phyloP scores from a whole-genome alignment of 257 asterid species.

The Gardenia jasminoides region DNA sequence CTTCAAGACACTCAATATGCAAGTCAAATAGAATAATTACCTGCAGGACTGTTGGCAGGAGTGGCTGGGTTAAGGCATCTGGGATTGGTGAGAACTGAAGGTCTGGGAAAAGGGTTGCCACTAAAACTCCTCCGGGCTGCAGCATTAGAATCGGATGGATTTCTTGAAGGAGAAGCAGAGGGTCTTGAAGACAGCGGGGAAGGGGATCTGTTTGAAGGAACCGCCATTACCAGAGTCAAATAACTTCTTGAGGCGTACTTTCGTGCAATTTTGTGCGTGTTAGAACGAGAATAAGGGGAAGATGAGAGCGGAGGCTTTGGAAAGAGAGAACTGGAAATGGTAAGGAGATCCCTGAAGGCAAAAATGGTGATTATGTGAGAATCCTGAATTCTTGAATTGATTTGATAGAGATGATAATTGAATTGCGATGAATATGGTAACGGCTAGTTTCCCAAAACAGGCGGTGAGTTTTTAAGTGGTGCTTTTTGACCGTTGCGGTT shows the following conservation, averaged over 20 bases:
- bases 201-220: slow-evolving; percentile 59
- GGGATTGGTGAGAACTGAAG: slow-evolving; percentile 51
- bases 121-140: slow-evolving; percentile 58
- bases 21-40: slow-evolving; percentile 24
- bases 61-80: slow-evolving; percentile 56
- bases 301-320: not conserved
- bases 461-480: slow-evolving; percentile 27
- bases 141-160: slow-evolving; percentile 29
- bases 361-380: slow-evolving; percentile 22
- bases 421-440: slow-evolving; percentile 32
- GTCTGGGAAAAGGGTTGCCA: slow-evolving; percentile 40
- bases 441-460: slow-evolving; percentile 57
- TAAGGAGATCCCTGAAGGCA: slow-evolving; percentile 17
- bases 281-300: not conserved
- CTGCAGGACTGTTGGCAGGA: slow-evolving; percentile 86
- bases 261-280: not conserved
- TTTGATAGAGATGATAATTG: slow-evolving; percentile 30
- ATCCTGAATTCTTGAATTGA: slow-evolving; percentile 20
- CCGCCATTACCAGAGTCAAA: slow-evolving; percentile 45
- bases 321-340: slow-evolving; percentile 29
- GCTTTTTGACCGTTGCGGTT: slow-evolving; percentile 54
- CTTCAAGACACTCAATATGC: no score
- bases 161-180: slow-evolving; percentile 36
- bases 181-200: slow-evolving; percentile 63
- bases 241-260: not conserved